Conservation (phyloP, 768 basidiomycete species). For the Naganishia friedmannii region DNA sequence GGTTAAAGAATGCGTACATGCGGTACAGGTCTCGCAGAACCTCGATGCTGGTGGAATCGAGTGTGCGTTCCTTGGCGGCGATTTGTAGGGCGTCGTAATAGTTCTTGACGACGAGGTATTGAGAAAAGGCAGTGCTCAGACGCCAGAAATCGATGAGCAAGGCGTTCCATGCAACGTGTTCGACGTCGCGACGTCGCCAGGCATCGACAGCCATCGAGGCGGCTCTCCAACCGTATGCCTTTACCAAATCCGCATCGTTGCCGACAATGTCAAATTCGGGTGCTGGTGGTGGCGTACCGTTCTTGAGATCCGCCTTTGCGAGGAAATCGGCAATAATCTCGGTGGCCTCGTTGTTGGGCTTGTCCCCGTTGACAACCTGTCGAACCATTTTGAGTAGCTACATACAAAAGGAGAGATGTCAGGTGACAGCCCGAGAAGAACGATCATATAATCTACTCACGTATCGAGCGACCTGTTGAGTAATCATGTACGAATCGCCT, state of each 20-base stretch:
- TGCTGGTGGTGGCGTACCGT: neutral
- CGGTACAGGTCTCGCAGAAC: constrained; percentile 36
- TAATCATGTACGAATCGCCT: constrained; percentile 30
- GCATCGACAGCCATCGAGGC: constrained; percentile 21
- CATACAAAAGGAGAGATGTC: neutral
- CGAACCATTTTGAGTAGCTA: constrained; percentile 27
- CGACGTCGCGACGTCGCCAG: neutral
- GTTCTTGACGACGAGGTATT: constrained; percentile 44
- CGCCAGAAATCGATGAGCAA: constrained; percentile 26
- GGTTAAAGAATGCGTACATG: constrained; percentile 30
- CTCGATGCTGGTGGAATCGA: constrained; percentile 34
- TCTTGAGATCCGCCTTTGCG: constrained; percentile 17
- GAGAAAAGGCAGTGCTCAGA: constrained; percentile 41
- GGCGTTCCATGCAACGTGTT: constrained; percentile 28
- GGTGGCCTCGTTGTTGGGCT: constrained; percentile 28
- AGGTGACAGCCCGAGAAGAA: neutral
- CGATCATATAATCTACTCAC: neutral
- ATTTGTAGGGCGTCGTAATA: constrained; percentile 40
- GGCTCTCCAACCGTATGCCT: constrained; percentile 31
- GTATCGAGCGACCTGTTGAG: constrained; percentile 30
- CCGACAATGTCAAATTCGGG: constrained; percentile 26
- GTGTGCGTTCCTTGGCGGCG: constrained; percentile 29
- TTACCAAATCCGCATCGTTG: constrained; percentile 30
- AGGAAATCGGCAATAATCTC: constrained; percentile 24
- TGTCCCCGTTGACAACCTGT: constrained; percentile 19